Evolutionary conservation across 176 grass and related monocot genomes (phyloP), one percentile per base, ranked within the genome.

Genomic region (Luzula sylvatica): DNA sequence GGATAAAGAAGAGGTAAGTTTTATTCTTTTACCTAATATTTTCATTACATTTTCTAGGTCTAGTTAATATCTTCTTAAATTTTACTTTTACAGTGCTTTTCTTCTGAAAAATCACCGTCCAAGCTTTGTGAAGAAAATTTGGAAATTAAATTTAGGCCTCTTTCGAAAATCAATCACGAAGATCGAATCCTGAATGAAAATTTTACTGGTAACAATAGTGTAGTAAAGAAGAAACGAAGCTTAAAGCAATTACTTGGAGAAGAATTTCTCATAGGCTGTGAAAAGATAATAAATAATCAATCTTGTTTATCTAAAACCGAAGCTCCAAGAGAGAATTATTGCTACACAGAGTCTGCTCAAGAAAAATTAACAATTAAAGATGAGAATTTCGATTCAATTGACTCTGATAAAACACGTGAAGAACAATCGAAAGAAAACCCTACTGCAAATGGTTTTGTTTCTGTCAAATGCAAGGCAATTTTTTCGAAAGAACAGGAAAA

Each of bases 391-490:
- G 52, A 12, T 66, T 66, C 40, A 60, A 26, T 40, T 43, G 47
- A 54, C 21, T 65, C 38, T 19, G 20, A 64, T 32, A 54, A 22
- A 1, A 59, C 42, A 38, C 0, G 13, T 11, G 13, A 47, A 53
- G 43, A 51, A 64, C 38, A 15, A 21, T 9, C 2, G 7, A 41
- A 72, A 38, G 44, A 58, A 82, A 53, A 18, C 17, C 51, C 17
- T 56, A 18, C 40, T 22, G 40, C 50, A 2, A 66, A 72, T 75
- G 83, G 80, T 52, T 95, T 83, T 20, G 13, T 95, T 46, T 50
- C 69, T 5, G 23, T 80, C 12, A 87, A 67, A 53, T 71, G 20
- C 0, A 69, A 65, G 61, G 44, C 15, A 11, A 69, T 21, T 19
- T 39, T 14, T 1, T 19, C 2, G 18, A 60, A 44, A 14, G 41